Evolutionary conservation across 83 land plant species (phyloP), one percentile per base, ranked within the genome.

Genomic region (Picea mariana): DNA sequence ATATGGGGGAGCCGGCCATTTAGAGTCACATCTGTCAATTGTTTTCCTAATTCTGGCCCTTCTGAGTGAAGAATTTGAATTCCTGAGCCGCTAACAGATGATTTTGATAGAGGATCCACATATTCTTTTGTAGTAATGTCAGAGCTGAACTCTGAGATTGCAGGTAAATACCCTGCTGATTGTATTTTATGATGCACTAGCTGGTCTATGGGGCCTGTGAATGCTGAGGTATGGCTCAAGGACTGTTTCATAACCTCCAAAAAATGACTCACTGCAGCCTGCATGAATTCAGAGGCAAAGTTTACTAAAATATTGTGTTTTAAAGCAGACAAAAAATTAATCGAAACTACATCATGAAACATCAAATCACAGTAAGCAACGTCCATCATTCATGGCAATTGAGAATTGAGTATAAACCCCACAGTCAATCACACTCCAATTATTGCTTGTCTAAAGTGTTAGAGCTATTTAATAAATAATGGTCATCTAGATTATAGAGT

Each of bases 211-310:
- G 98, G 88, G 79, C 99, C 95, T 73, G 90, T 80, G 82, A 88
- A 95, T 34, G 85, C 87, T 62, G 94, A 87, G 86, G 87, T 88
- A 63, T 89, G 95, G 84, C 95, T 91, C 67, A 97, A 76, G 78
- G 90, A 93, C 69, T 91, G 85, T 7, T 82, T 71, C 84, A 97
- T 84, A n/a, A 81, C 82, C 34, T 88, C 90, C 86, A 94, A 75
- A 71, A 90, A 85, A 12, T 75, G 80, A 64, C 89, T 85, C 73
- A 89, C 87, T 27, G 85, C 82, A 17, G 83, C 81, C 94, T 94
- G 87, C 58, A 83, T 6, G 55, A 72, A 23, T 8, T 72, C 15
- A 52, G 24, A 49, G 60, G 7, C 23, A 75, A 75, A 75, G 12
- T 1, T 44, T 52, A 75, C 31, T 3, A 75, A 75, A 52, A 20